Evolutionary conservation across 1,139 yeast genomes (phyloP), one percentile per base, ranked within the genome.

Genomic region (Scheffersomyces segobiensis): DNA sequence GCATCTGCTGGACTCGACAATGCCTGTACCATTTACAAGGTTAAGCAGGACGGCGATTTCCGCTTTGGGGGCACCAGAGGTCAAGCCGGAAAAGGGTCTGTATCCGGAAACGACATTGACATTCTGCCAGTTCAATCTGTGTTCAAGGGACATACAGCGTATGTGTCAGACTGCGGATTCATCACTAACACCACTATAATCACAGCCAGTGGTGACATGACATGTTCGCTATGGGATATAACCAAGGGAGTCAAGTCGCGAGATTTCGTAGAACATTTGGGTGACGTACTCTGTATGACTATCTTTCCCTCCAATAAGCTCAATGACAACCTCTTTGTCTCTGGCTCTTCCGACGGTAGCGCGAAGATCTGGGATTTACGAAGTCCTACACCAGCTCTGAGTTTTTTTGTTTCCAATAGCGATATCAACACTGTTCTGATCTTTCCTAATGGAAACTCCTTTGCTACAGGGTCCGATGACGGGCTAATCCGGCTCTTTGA

Each of bases 1-100:
- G 97, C 96, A 0, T 83, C 90, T 58, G 98, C 92, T 0, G 98
- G 98, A 0, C 77, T 93, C 59, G 95, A 91, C 63, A 92, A 93
- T 68, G 82, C 84, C 49, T 87, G 96, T 64, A 87, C 96, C 0
- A 78, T 93, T 17, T 91, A 91, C 71, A 80, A 84, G 39, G 71
- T 86, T 3, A 73, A 78, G 14, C 56, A 64, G 3, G 66, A 62
- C 24, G 42, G 42, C 42, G 42, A 32, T 32, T 32, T 32, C 42
- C 42, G 42, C 17, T 32, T 32, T 32, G 42, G 42, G 42, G 42
- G 42, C 5, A 59, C 52, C 46, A 49, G 56, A n/a, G 49, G 46
- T 52, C 59, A 61, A 50, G 62, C 62, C 24, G 54, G 57, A 19
- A 59, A 57, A 10, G 60, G 63, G 52, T 64, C 60, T 26, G 64